Base-by-base conservation (phyloP, 768 basidiomycete species). In the Pleurotus eryngii region DNA sequence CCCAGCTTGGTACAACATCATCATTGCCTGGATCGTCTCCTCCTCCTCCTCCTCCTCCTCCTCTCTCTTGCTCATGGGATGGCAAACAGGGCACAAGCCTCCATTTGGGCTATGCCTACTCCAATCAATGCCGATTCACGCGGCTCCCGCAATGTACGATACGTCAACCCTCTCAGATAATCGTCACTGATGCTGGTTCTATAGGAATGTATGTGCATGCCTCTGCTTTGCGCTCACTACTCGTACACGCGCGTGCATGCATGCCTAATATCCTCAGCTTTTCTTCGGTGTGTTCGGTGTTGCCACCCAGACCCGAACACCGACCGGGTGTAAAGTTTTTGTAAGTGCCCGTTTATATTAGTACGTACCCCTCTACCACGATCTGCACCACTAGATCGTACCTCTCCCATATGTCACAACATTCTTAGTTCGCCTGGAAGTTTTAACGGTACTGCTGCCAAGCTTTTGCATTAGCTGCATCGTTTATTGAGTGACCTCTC, bases 101-200 rank as follows among this genome's bases (percentile, higher is more conserved):
- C 61, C 63, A 5, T 63, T 59, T 42, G 64, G 63, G n/a, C 20
- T 65, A 4, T 69, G 68, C 45, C 14, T 68, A 18, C 51, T 65
- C 8, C 67, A 70, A 46, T 64, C 66, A 15, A 50, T 59, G 8
- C 51, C 68, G 18, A 63, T 70, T 14, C 66, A 70, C 37, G 61
- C 67, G n/a, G 46, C 57, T 1, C 67, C 68, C 4, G 45, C 60
- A 22, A 57, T 66, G 69, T 70, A 60, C 11, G 8, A n/a, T 15
- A 2, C 20, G 7, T 20, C 20, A 53, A 4, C 12, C 9, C 15
- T 26, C 15, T 5, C 15, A 43, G 27, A 26, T 3, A 15, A 5
- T 11, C 14, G 30, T 56, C 14, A 59, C 42, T 38, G 30, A 35
- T 11, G 2, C 1, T n/a, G 11, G 39, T 26, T n/a, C 15, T 11